phyloP scores from a whole-genome alignment of 345 rosid genomes.

The Citrus sp. region DNA sequence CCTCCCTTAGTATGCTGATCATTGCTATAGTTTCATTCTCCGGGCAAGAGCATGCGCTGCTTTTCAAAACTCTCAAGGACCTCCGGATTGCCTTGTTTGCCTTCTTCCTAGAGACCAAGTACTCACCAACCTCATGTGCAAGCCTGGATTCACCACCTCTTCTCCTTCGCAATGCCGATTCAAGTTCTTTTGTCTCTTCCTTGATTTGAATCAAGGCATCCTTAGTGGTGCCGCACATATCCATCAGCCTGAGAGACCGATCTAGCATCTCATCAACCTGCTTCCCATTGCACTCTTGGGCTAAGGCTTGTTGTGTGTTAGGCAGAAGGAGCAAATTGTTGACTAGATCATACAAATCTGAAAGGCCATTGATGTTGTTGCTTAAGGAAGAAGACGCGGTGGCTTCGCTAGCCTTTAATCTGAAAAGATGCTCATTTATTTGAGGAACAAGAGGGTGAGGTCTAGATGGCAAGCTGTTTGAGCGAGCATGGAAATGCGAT shows the following conservation, averaged over 20 bases:
- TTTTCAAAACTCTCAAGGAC: conserved; percentile 9
- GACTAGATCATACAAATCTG: conserved; percentile 31
- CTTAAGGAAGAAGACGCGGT: conserved; percentile 1
- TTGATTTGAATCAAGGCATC: conserved; percentile 29
- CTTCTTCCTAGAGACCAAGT: conserved; percentile 35
- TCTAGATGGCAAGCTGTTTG: conserved; percentile 45
- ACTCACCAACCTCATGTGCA: conserved; percentile 27
- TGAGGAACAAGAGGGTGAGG: conserved; percentile 38
- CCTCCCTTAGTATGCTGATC: conserved; percentile 24
- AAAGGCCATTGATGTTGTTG: conserved; percentile 22
- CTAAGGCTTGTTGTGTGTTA: background rate
- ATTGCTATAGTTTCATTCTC: conserved; percentile 14
- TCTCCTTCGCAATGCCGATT: conserved; percentile 31
- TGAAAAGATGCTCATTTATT: conserved; percentile 32
- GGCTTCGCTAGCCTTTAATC: conserved; percentile 17
- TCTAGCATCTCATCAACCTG: conserved; percentile 1
- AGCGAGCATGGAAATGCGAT: conserved; percentile 33
- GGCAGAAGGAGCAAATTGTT: conserved; percentile 9
- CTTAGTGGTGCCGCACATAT: conserved; percentile 28
- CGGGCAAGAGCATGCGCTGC: background rate
- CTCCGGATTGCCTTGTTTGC: conserved; percentile 36
- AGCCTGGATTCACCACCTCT: conserved; percentile 13
- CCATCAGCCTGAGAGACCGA: conserved; percentile 28
- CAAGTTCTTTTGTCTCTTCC: conserved; percentile 25
- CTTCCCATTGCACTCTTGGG: background rate